Conservation (phyloP, 2,329 filamentous ascomycete species). For the Fusarium pseudonygamai region DNA sequence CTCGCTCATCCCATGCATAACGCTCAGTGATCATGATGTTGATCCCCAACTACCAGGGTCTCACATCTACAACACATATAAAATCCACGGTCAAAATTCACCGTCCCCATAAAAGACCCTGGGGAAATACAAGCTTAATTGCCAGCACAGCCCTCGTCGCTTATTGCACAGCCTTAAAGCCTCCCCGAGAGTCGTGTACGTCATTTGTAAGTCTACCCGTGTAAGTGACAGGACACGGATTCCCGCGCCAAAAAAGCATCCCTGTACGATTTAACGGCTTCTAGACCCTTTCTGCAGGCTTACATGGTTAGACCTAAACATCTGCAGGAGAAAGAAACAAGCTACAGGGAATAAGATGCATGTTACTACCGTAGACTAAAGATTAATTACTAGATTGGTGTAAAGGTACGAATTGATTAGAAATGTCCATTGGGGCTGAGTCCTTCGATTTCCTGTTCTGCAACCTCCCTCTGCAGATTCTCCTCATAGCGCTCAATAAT, state of each 20-base stretch:
- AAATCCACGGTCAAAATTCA: constrained; percentile 26
- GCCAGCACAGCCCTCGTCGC: constrained; percentile 12
- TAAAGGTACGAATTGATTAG: neutral
- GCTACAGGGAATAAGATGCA: neutral
- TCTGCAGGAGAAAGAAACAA: no score
- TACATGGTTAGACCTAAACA: no score
- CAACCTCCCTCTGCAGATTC: constrained; percentile 25
- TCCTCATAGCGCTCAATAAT: constrained; percentile 25
- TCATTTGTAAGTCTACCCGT: constrained; percentile 2
- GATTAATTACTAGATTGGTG: neutral
- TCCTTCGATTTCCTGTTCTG: constrained; percentile 20
- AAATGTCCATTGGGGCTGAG: constrained; percentile 29
- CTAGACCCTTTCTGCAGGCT: neutral
- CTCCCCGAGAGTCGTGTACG: constrained; percentile 25
- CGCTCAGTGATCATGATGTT: neutral
- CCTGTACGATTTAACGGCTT: constrained; percentile 3
- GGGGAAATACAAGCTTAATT: constrained; percentile 30
- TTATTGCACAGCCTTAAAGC: constrained; percentile 4
- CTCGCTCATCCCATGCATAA: neutral
- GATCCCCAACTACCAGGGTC: neutral
- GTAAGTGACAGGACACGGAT: neutral
- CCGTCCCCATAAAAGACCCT: constrained; percentile 28
- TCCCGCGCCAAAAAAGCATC: neutral
- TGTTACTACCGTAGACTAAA: neutral
- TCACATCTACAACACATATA: neutral